These are phyloP conservation scores for Vicia villosa DNA, from an alignment of 306 rosid species.

Conservation along the genomic window DNA sequence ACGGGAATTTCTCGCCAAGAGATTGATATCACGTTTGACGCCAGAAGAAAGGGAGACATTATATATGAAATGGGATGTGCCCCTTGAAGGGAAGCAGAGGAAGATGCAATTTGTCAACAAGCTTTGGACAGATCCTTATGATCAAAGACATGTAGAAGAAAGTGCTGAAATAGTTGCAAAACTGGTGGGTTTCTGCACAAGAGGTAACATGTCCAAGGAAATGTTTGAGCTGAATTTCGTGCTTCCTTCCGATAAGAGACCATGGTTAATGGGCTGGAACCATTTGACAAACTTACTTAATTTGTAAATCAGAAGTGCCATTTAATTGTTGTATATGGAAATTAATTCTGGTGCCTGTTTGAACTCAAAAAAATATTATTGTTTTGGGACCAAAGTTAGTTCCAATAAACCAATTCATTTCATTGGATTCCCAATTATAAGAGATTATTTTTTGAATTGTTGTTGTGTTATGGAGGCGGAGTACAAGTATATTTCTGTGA, in stretches of 20 bases:
- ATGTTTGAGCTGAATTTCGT: conserved; percentile 94
- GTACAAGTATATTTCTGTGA: background rate
- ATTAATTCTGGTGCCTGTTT: conserved; percentile 46
- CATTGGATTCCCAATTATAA: conserved; percentile 35
- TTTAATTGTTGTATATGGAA: conserved; percentile 53
- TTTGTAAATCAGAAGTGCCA: conserved; percentile 36
- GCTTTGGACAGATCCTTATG: conserved; percentile 91
- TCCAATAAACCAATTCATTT: conserved; percentile 43
- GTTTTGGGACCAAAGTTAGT: conserved; percentile 27
- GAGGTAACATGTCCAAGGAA: conserved; percentile 93
- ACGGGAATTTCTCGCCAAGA: conserved; percentile 94
- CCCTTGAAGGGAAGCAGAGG: conserved; percentile 94
- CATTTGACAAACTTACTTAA: conserved; percentile 76
- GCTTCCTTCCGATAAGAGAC: conserved; percentile 85
- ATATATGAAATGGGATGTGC: conserved; percentile 93
- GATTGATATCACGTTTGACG: conserved; percentile 74
- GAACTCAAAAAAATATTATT: conserved; percentile 39
- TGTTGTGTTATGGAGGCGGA: background rate
- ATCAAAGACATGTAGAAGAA: conserved; percentile 77
- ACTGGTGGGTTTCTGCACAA: conserved; percentile 91
- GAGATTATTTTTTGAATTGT: background rate
- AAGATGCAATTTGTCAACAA: conserved; percentile 83
- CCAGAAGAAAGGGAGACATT: conserved; percentile 81
- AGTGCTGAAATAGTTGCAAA: conserved; percentile 95
- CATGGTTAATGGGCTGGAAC: conserved; percentile 93